phyloP scores from a whole-genome alignment of 441 rosid species.

The Gossypium davidsonii region DNA sequence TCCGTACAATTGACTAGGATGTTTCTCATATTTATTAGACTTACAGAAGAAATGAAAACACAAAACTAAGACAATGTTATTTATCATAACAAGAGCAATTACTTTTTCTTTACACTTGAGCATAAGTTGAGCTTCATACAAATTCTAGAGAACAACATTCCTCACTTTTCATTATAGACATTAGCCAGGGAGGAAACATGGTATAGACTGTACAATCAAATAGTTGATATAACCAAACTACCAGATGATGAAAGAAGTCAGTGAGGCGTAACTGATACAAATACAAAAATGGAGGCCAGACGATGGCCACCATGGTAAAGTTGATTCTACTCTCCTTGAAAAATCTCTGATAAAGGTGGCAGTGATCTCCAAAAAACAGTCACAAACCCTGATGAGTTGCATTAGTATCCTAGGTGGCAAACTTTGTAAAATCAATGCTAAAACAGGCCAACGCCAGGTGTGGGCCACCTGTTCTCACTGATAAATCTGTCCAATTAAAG shows the following conservation, averaged over 20 bases:
- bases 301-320: not conserved
- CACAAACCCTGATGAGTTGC: not conserved
- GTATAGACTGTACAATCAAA: not conserved
- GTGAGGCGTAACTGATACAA: not conserved
- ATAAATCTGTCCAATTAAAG: not conserved
- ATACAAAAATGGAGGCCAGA: not conserved
- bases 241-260: not conserved
- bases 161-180: not conserved
- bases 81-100: not conserved
- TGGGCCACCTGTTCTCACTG: not conserved
- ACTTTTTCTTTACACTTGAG: not conserved
- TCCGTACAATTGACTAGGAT: not conserved
- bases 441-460: not conserved
- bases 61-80: not conserved
- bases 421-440: not conserved
- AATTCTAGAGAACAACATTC: not conserved
- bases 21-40: slow-evolving; percentile 1
- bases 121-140: not conserved
- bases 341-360: not conserved
- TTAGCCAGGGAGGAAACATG: not conserved
- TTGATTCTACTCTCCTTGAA: not conserved
- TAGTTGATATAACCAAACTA: not conserved
- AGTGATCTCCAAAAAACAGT: not conserved
- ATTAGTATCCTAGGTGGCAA: not conserved
- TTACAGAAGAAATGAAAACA: not conserved